phyloP scores from a whole-genome alignment of 139 green algal species.

The Monoraphidium neglectum region DNA sequence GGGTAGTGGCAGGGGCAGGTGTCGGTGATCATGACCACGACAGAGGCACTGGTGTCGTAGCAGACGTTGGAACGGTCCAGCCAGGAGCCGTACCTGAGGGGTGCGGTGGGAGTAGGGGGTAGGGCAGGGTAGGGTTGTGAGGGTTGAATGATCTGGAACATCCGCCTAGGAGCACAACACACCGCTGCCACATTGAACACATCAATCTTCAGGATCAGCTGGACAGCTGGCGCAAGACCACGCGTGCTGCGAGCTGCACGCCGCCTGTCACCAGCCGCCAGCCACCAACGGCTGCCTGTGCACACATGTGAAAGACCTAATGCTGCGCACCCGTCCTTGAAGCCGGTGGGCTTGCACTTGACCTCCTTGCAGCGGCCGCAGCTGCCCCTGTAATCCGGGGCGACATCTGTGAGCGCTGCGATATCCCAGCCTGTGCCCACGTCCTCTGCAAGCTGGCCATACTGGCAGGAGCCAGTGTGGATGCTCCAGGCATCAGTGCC shows the following conservation, averaged over 20 bases:
- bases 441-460: conserved; percentile 21
- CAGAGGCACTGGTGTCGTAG: conserved; percentile 25
- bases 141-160: too few relatives aligned
- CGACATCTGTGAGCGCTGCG: conserved; percentile 23
- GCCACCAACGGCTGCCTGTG: too few relatives aligned
- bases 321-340: too few relatives aligned
- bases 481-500: conserved; percentile 36
- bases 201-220: conserved; percentile 3
- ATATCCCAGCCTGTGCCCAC: conserved; percentile 32
- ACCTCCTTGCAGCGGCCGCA: background rate
- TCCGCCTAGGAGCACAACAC: too few relatives aligned
- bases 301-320: too few relatives aligned
- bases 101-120: background rate
- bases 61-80: conserved; percentile 28
- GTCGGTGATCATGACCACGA: conserved; percentile 46
- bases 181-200: too few relatives aligned
- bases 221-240: too few relatives aligned
- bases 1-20: conserved; percentile 41
- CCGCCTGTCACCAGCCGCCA: too few relatives aligned
- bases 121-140: too few relatives aligned
- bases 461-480: conserved; percentile 33
- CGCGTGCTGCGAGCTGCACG: too few relatives aligned
- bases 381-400: conserved; percentile 19
- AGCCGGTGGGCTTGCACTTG: too few relatives aligned
- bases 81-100: conserved; percentile 22